phyloP scores from a whole-genome alignment of 768 basidiomycete species.

The Udeniomyces megalosporus region DNA sequence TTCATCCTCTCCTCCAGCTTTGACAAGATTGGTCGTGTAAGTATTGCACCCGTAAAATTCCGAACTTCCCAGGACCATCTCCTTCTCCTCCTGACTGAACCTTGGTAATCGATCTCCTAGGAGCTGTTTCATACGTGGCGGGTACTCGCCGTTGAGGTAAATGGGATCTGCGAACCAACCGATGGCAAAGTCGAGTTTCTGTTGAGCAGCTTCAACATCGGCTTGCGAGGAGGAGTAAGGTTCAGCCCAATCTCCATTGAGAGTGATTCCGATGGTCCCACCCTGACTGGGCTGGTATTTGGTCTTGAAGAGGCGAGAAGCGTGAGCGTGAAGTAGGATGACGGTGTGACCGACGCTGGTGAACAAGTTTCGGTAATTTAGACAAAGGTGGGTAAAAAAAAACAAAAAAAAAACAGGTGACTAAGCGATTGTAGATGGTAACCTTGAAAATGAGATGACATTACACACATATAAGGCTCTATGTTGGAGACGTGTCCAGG shows the following conservation, averaged over 20 bases:
- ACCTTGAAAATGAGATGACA: not conserved
- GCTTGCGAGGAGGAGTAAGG: conserved; percentile 47
- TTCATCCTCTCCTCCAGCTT: conserved; percentile 21
- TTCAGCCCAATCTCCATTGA: conserved; percentile 60
- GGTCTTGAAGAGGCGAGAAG: conserved; percentile 49
- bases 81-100: conserved; percentile 24
- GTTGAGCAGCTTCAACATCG: conserved; percentile 56
- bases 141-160: conserved; percentile 51
- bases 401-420: not conserved
- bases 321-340: conserved; percentile 53
- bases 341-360: conserved; percentile 49
- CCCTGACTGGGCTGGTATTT: conserved; percentile 47
- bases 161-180: conserved; percentile 43
- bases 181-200: conserved; percentile 41
- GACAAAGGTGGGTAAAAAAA: not conserved
- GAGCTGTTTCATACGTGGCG: conserved; percentile 28
- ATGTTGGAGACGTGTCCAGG: conserved; percentile 50
- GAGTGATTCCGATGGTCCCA: conserved; percentile 60
- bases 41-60: conserved; percentile 20
- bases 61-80: conserved; percentile 24
- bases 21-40: conserved; percentile 22
- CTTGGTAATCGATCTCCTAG: conserved; percentile 24
- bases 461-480: not conserved
- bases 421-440: not conserved
- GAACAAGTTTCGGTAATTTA: conserved; percentile 21